Evolutionary conservation across 257 asterid species (phyloP).

Genomic region (Nicotiana knightiana): DNA sequence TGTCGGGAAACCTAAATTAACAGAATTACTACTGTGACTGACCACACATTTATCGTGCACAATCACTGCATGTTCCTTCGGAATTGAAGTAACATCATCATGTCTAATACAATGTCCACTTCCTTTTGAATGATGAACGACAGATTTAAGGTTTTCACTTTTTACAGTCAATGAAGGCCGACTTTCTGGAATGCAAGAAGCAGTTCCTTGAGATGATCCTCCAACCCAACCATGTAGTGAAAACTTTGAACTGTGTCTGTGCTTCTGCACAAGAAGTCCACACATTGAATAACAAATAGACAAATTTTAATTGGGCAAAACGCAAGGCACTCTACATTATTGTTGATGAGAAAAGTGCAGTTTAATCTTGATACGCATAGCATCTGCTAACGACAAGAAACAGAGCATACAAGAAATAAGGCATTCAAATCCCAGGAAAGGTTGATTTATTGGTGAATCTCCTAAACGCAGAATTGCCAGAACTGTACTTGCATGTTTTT

Average conservation of each 20-base stretch:
- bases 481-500: background rate
- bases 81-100: constrained; percentile 21
- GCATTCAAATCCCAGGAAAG: background rate
- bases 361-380: too few species aligned
- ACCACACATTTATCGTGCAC: constrained; percentile 42
- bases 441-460: background rate
- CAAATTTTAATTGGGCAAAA: too few species aligned
- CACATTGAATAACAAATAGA: background rate
- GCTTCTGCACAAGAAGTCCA: constrained; percentile 57
- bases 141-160: constrained; percentile 20
- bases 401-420: background rate
- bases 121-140: constrained; percentile 28
- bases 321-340: background rate
- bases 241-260: constrained; percentile 67
- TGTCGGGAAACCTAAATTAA: constrained; percentile 18
- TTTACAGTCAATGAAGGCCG: constrained; percentile 28
- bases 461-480: background rate
- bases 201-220: constrained; percentile 46
- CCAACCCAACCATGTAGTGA: constrained; percentile 65
- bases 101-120: constrained; percentile 23
- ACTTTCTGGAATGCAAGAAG: constrained; percentile 30
- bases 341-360: background rate
- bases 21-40: constrained; percentile 35
- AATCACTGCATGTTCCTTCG: constrained; percentile 30
- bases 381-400: too few species aligned